phyloP scores from a whole-genome alignment of 257 asterid species.

The Petunia secreta region DNA sequence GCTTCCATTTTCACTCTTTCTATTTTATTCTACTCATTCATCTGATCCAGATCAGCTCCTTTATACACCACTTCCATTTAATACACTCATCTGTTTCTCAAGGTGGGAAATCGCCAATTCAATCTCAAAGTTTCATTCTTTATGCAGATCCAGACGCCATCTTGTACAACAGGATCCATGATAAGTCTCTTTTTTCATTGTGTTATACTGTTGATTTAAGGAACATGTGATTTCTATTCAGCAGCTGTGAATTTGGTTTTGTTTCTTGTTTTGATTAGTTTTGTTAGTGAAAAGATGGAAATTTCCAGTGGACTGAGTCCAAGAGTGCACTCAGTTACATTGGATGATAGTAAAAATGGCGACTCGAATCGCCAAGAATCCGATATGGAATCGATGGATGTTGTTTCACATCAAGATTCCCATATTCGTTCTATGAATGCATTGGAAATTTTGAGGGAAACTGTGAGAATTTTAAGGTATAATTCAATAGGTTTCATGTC shows the following conservation, averaged over 20 bases:
- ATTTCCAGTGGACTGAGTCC: constrained; percentile 57
- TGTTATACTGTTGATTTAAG: constrained; percentile 5
- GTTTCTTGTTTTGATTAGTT: neutral
- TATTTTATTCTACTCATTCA: neutral
- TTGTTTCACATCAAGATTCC: constrained; percentile 42
- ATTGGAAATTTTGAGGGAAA: constrained; percentile 82
- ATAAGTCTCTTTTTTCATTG: neutral
- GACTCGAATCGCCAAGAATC: constrained; percentile 43
- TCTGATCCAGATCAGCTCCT: constrained; percentile 17
- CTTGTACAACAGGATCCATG: neutral
- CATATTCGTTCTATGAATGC: constrained; percentile 69
- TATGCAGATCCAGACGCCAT: constrained; percentile 11
- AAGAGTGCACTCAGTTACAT: constrained; percentile 42
- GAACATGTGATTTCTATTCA: neutral
- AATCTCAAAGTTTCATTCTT: neutral
- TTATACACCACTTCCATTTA: neutral
- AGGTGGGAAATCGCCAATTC: neutral
- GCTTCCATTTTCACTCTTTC: neutral
- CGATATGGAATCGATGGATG: constrained; percentile 51
- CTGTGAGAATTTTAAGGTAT: constrained; percentile 76
- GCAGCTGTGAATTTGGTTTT: neutral
- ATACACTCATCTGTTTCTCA: neutral
- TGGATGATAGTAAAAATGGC: constrained; percentile 43
- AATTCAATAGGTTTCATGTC: constrained; percentile 73
- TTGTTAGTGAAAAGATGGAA: constrained; percentile 52